Percentiles rank a stretch among this genome's conserved stretches.
phyloP scores from a whole-genome alignment of 1,284 basidiomycete species.

The Porogramme epimiltina region DNA sequence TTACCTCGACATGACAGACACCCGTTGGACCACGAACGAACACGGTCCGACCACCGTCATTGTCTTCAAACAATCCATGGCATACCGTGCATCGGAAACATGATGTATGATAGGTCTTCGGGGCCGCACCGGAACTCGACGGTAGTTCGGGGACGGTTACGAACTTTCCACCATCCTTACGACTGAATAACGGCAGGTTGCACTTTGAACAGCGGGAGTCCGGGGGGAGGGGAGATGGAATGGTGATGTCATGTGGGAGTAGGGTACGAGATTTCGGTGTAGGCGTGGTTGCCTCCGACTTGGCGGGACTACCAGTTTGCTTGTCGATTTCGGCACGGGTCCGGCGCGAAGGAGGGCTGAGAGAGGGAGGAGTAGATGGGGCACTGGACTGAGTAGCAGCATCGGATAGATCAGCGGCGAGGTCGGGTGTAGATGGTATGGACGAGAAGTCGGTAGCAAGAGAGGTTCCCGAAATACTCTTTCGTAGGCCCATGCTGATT shows the following conservation, averaged over 20 bases:
- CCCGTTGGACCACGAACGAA: constrained; percentile 67
- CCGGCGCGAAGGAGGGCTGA: constrained; percentile 33
- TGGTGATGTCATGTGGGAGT: constrained; percentile 20
- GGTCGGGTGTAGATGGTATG: constrained; percentile 56
- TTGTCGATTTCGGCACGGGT: constrained; percentile 11
- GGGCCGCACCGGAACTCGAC: constrained; percentile 40
- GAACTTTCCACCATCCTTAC: constrained; percentile 56
- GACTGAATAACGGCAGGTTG: constrained; percentile 54
- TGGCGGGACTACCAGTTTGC: constrained; percentile 4
- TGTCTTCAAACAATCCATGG: constrained; percentile 61
- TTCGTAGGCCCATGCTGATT: constrained; percentile 12
- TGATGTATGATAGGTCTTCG: constrained; percentile 65
- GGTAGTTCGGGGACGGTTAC: constrained; percentile 66
- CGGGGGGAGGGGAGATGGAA: constrained; percentile 26
- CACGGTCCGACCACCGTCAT: constrained; percentile 57
- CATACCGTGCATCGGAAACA: constrained; percentile 77
- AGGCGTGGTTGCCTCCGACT: constrained; percentile 19
- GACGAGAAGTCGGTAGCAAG: constrained; percentile 32
- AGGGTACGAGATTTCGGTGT: constrained; percentile 25
- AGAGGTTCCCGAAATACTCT: constrained; percentile 24
- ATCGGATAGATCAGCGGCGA: constrained; percentile 64
- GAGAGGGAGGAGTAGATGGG: constrained; percentile 54
- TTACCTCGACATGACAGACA: constrained; percentile 72
- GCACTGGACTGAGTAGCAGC: constrained; percentile 55
- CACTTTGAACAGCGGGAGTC: constrained; percentile 56